These are phyloP conservation scores for Styphnolobium japonicum DNA, from an alignment of 306 rosid genomes.

Conservation along the genomic window DNA sequence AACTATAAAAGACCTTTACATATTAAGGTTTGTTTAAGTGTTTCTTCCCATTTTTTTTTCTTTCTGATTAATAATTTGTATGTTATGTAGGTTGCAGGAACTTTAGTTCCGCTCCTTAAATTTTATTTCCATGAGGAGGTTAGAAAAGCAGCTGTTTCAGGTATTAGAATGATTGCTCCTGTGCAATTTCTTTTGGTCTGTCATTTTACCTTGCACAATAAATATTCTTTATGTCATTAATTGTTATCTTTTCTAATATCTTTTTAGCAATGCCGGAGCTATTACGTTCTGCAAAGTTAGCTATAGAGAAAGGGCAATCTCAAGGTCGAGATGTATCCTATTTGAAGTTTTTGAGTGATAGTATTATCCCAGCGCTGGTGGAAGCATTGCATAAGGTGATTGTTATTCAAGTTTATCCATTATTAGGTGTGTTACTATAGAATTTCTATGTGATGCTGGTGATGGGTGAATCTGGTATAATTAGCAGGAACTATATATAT, in stretches of 20 bases:
- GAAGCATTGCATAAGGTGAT: conserved; percentile 94
- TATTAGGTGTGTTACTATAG: not conserved
- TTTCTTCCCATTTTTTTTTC: conserved; percentile 2
- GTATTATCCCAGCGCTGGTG: conserved; percentile 86
- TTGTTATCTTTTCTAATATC: conserved; percentile 13
- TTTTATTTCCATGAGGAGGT: conserved; percentile 99
- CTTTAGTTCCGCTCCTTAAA: conserved; percentile 90
- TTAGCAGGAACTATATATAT: not conserved
- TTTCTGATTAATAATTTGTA: not conserved
- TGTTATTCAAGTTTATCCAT: not conserved
- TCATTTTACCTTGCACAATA: not conserved
- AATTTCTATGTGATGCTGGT: not conserved
- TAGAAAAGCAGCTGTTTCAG: conserved; percentile 98
- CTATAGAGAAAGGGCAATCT: conserved; percentile 91
- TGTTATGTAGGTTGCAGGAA: conserved; percentile 80
- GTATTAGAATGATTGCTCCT: conserved; percentile 36
- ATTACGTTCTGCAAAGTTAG: conserved; percentile 89
- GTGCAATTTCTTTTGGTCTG: not conserved
- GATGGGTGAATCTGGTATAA: not conserved
- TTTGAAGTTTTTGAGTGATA: conserved; percentile 84
- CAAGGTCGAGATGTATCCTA: conserved; percentile 86
- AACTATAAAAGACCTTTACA: not conserved
- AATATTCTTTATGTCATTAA: conserved; percentile 1
- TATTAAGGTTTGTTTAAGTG: not conserved
- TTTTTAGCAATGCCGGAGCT: conserved; percentile 94